Conservation (phyloP, 768 basidiomycete species). For the Pleurotus pulmonarius region DNA sequence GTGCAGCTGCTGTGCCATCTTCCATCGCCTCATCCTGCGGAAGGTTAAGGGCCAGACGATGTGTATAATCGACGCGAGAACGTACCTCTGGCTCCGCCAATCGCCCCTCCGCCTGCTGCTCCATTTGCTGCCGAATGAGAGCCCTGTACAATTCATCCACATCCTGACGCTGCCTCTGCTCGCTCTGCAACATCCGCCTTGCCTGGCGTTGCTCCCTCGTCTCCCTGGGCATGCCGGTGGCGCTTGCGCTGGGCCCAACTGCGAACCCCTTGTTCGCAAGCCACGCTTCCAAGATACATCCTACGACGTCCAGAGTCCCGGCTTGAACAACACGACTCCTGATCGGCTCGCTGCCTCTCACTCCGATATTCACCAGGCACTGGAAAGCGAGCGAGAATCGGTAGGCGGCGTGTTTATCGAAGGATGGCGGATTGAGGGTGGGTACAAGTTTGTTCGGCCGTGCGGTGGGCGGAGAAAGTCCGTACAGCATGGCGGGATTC, state of each 20-base stretch:
- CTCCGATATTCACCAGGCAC: slow-evolving; percentile 95
- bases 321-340: slow-evolving; percentile 91
- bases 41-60: neutral
- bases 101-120: slow-evolving; percentile 2
- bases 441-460: slow-evolving; percentile 54
- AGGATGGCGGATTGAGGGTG: slow-evolving; percentile 62
- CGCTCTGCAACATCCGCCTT: slow-evolving; percentile 50
- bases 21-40: slow-evolving; percentile 25
- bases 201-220: slow-evolving; percentile 70
- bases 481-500: slow-evolving; percentile 72
- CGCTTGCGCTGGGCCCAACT: slow-evolving; percentile 75
- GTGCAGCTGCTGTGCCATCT: slow-evolving; percentile 9
- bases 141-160: slow-evolving; percentile 56
- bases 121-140: slow-evolving; percentile 45
- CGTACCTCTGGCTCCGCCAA: slow-evolving; percentile 10
- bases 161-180: slow-evolving; percentile 53
- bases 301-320: slow-evolving; percentile 89
- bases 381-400: slow-evolving; percentile 94
- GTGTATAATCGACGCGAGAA: neutral
- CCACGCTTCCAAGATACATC: slow-evolving; percentile 93
- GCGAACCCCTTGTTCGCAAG: slow-evolving; percentile 84
- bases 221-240: slow-evolving; percentile 71
- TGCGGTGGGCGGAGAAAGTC: slow-evolving; percentile 63
- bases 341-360: slow-evolving; percentile 90
- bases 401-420: slow-evolving; percentile 83